Conservation (phyloP, 495 filamentous ascomycete genomes). For the Lasiosphaeriaceae sp. region DNA sequence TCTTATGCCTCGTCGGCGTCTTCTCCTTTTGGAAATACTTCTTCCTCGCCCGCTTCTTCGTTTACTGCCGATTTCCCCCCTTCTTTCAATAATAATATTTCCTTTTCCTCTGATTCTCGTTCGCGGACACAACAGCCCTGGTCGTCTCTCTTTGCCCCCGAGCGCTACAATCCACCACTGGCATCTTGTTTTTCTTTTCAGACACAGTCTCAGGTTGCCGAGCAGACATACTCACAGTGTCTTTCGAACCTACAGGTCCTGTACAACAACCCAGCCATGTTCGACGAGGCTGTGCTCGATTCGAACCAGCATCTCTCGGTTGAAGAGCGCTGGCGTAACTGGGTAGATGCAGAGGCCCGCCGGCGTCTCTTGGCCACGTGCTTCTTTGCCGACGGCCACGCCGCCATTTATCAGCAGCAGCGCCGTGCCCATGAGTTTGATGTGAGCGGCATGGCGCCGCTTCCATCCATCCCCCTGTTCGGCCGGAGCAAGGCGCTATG, state of each 20-base stretch:
- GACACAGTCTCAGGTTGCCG: conserved; percentile 16
- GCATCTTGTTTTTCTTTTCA: conserved; percentile 17
- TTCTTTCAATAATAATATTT: conserved; percentile 20
- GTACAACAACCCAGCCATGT: conserved; percentile 23
- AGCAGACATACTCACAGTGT: conserved; percentile 44
- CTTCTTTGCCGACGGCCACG: conserved; percentile 49
- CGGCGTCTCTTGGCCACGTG: conserved; percentile 48
- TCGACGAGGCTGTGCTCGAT: conserved; percentile 22
- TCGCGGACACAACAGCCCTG: conserved; percentile 18
- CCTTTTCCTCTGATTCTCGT: conserved; percentile 7
- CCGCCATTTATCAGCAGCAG: conserved; percentile 47
- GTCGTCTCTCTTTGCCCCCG: conserved; percentile 27
- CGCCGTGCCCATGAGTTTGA: conserved; percentile 29
- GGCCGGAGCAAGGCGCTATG: conserved; percentile 35
- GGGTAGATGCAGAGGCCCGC: conserved; percentile 44
- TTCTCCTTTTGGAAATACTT: conserved; percentile 16
- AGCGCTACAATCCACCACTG: conserved; percentile 14
- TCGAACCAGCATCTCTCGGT: conserved; percentile 25
- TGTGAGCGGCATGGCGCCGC: conserved; percentile 20
- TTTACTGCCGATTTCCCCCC: not conserved
- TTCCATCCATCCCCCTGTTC: conserved; percentile 35
- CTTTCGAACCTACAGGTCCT: conserved; percentile 38
- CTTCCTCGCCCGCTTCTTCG: not conserved
- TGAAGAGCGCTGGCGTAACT: conserved; percentile 41
- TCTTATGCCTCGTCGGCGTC: conserved; percentile 17